Base-by-base conservation (phyloP, 1,139 yeast genomes). In the Debaryomyces psychrophilus region DNA sequence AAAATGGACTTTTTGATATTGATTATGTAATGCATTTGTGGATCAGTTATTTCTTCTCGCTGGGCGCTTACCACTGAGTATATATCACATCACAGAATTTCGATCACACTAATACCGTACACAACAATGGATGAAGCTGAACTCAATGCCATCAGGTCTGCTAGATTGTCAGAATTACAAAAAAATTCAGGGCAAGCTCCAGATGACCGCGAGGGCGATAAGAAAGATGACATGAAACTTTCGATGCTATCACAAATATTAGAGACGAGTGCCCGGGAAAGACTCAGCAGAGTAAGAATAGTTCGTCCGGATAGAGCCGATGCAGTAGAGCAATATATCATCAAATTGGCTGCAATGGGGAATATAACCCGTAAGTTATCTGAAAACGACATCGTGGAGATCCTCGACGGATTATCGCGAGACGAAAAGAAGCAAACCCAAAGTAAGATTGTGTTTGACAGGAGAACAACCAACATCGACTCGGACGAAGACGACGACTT, bases 251-350 rank as follows among this genome's bases (percentile, higher is more conserved):
- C 89, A 3, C 92, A 87, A 55, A 77, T 89, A 12, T 71, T 93
- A 41, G 88, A 87, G 49, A 84, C 90, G 6, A 82, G 79, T 44
- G 99, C 98, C 1, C 77, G 96, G 44, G 98, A 93, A 64, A 77
- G 99, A 52, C 76, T 93, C 46, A 82, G 93, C 29, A 76, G 99
- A 49, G 96, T 93, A 26, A 76, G 92, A 37, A 81, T 93, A 60
- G 99, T 93, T 36, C 80, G 93, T 59, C 95, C 95, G 2, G 98
- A 93, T 48, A 76, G 98, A 45, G 98, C 96, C 1, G 79, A 81
- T 42, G 88, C 89, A 5, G 97, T 92, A n/a, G 98, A 93, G 61
- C 84, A 85, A 52, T 82, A 92, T 59, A 69, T 93, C 41, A 67
- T 87, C 29, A 81, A 84, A 55, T 68, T 92, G 64, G 88, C 85